Base-by-base conservation (phyloP, 306 rosid genomes). In the Boehmeria nivea region DNA sequence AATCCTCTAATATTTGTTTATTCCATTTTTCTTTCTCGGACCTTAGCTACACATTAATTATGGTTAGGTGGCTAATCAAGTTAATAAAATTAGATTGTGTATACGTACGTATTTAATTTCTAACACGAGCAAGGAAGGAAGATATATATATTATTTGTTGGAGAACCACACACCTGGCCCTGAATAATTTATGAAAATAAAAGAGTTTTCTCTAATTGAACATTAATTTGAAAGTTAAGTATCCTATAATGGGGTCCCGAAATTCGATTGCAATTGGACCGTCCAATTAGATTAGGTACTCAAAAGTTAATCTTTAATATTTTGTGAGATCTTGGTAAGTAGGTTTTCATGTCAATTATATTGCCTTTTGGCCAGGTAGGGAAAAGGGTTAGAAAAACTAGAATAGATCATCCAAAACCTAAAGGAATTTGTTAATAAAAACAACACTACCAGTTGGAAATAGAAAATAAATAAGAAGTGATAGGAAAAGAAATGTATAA, bases 51-150 rank as follows among this genome's bases (percentile, higher is more conserved):
- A 22, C 53, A 19, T 48, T 48, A 48, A 48, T 48, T 48, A 23
- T 23, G 16, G 53, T 48, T 48, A 13, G 53, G 31, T 48, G 53
- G 53, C 28, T 48, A 11, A 48, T 48, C 20, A 4, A 48, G 31
- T 23, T 21, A 14, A 48, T 12, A 48, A 48, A 18, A 44, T 44
- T 44, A 18, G 50, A 44, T 44, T 44, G 25, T 17, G 47, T 18
- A n/a, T n/a, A n/a, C n/a, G n/a, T n/a, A n/a, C n/a, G n/a, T n/a
- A n/a, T n/a, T n/a, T n/a, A n/a, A n/a, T n/a, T n/a, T n/a, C n/a
- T n/a, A n/a, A n/a, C n/a, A n/a, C n/a, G n/a, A n/a, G n/a, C n/a
- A n/a, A n/a, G n/a, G n/a, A n/a, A n/a, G n/a, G n/a, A n/a, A n/a
- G n/a, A n/a, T n/a, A n/a, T n/a, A n/a, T n/a, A n/a, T n/a, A n/a